Base-by-base conservation (phyloP, 2,329 filamentous ascomycete species). In the Claviceps purpurea region DNA sequence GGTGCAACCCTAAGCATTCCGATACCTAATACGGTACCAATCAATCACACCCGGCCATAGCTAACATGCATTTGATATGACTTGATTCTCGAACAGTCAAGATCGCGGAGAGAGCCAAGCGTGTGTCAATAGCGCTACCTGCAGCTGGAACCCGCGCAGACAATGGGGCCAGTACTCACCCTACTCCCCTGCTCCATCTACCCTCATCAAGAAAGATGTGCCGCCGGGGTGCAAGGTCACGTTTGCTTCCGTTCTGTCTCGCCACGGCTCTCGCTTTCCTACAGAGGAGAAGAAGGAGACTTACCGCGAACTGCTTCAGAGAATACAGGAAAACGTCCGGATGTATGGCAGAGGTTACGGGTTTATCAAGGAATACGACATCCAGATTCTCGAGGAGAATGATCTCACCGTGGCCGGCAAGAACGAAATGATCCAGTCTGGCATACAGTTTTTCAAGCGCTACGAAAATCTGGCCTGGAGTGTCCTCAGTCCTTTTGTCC, bases 151-250 rank as follows among this genome's bases (percentile, higher is more conserved):
- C 39, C 75, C 84, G 45, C 79, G 81, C 1, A 84, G 81, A 58
- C 76, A 73, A 51, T 95, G 89, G 88, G 90, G 89, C 52, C 89
- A 91, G 65, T 95, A 95, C 66, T 85, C 88, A n/a, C 87, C 89
- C 2, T 94, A 82, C 69, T 95, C 87, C 68, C 77, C 83, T 1
- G 83, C 90, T 0, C 76, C 82, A 7, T 89, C 85, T 1, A 71
- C 41, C 14, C 39, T 78, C 2, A 78, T 88, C 49, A 71, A 79
- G n/a, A 59, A 74, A 7, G 71, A 72, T 6, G 70, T 85, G 1
- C 89, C 89, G 0, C 58, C 71, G 1, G 73, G 72, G 18, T 96
- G 90, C 68, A 70, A 77, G 13, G 70, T 91, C 59, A 91, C 83
- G 2, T 91, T 95, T 66, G 90, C 78, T 1, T 85, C 90, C 61